Evolutionary conservation across 768 basidiomycete species (phyloP).

Genomic region (Mycena floridula): DNA sequence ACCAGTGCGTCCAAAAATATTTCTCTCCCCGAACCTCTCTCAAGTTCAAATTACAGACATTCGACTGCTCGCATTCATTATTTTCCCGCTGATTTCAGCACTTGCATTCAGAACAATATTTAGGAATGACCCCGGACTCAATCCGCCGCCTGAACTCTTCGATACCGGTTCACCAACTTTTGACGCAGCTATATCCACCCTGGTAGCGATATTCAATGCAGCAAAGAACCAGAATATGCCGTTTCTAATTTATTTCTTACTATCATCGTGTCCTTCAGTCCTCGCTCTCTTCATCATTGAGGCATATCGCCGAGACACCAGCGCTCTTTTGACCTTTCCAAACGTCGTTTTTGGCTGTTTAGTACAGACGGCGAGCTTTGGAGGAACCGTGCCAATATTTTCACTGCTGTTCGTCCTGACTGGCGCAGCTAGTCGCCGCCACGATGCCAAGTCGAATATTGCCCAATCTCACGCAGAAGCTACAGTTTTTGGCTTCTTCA

Average conservation of each 20-base stretch:
- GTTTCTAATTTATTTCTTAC: slow-evolving; percentile 33
- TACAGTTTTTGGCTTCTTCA: slow-evolving; percentile 39
- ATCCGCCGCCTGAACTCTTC: too few species aligned
- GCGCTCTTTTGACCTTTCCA: slow-evolving; percentile 32
- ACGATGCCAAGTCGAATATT: slow-evolving; percentile 15
- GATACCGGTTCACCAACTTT: slow-evolving; percentile 31
- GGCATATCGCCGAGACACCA: slow-evolving; percentile 30
- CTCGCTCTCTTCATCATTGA: slow-evolving; percentile 36
- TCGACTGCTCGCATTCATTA: too few species aligned
- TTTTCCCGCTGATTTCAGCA: too few species aligned
- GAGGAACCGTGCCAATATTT: slow-evolving; percentile 39
- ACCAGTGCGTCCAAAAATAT: too few species aligned
- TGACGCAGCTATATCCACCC: slow-evolving; percentile 35
- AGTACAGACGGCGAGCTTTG: slow-evolving; percentile 36
- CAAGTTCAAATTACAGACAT: too few species aligned
- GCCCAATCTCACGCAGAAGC: slow-evolving; percentile 45
- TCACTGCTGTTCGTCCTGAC: slow-evolving; percentile 39
- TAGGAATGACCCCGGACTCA: too few species aligned
- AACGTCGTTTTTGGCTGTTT: slow-evolving; percentile 33
- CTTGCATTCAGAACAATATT: too few species aligned
- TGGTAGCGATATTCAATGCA: slow-evolving; percentile 44
- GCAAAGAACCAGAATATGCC: slow-evolving; percentile 19
- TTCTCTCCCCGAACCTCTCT: too few species aligned
- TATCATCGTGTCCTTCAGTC: slow-evolving; percentile 27
- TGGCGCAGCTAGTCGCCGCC: slow-evolving; percentile 21